Conservation (phyloP, 2,329 filamentous ascomycete genomes). For the Cladosporium sp. region DNA sequence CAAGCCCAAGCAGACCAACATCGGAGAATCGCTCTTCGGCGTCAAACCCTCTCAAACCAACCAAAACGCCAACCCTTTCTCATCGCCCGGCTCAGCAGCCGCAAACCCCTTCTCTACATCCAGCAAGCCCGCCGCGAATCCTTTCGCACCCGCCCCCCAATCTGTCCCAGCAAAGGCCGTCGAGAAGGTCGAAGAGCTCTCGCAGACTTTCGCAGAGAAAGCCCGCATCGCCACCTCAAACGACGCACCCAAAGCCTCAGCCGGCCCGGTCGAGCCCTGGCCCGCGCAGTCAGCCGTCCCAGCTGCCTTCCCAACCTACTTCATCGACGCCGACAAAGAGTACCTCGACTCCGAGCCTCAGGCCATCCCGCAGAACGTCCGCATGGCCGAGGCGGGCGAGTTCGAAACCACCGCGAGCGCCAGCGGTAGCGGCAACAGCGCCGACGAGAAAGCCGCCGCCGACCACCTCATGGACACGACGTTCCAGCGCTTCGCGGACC, state of each 20-base stretch:
- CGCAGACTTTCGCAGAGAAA: conserved; percentile 37
- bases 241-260: conserved; percentile 27
- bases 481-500: conserved; percentile 55
- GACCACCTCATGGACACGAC: conserved; percentile 51
- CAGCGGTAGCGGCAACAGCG: conserved; percentile 32
- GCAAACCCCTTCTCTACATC: conserved; percentile 35
- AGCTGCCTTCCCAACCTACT: conserved; percentile 70
- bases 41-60: conserved; percentile 47
- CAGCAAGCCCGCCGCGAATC: conserved; percentile 49
- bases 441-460: conserved; percentile 49
- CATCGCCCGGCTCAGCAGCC: conserved; percentile 47
- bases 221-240: conserved; percentile 32
- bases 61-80: conserved; percentile 61
- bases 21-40: conserved; percentile 72
- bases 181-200: conserved; percentile 23
- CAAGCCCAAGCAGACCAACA: conserved; percentile 38
- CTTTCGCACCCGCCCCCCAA: conserved; percentile 53
- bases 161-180: conserved; percentile 43
- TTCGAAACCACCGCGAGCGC: conserved; percentile 33
- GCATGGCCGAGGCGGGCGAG: conserved; percentile 41
- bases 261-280: conserved; percentile 65
- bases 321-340: conserved; percentile 89
- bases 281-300: conserved; percentile 66
- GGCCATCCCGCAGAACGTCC: conserved; percentile 46
- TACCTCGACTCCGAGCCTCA: conserved; percentile 65